These are phyloP conservation scores for Amaranthus hypochondriacus DNA, from an alignment of 148 eudicot species.

Conservation along the genomic window DNA sequence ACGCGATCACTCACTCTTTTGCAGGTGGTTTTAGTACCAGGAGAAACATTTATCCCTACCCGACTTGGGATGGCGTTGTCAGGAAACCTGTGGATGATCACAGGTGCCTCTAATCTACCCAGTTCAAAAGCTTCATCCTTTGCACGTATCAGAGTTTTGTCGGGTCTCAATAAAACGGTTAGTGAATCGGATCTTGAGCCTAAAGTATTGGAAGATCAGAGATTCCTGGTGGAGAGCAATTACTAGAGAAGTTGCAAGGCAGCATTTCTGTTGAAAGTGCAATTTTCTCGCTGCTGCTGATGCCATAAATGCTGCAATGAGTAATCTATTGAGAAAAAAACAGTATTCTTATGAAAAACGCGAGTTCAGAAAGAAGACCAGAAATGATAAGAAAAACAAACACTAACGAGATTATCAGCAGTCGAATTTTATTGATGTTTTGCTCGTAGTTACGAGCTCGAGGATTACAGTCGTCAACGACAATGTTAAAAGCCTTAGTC, in stretches of 20 bases:
- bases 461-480: neutral
- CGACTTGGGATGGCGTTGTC: slow-evolving; percentile 50
- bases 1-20: neutral
- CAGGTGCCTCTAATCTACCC: slow-evolving; percentile 75
- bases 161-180: slow-evolving; percentile 29
- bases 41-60: slow-evolving; percentile 79
- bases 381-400: slow-evolving; percentile 73
- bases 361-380: slow-evolving; percentile 72
- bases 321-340: slow-evolving; percentile 72
- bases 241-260: slow-evolving; percentile 79
- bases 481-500: no score
- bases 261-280: slow-evolving; percentile 42
- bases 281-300: slow-evolving; percentile 57
- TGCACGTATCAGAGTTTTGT: slow-evolving; percentile 62
- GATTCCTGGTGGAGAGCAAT: slow-evolving; percentile 55
- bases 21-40: slow-evolving; percentile 59
- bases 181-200: slow-evolving; percentile 30
- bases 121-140: slow-evolving; percentile 43
- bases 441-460: neutral
- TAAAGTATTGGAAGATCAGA: slow-evolving; percentile 52
- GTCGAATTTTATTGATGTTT: neutral
- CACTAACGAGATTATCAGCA: slow-evolving; percentile 4
- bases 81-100: slow-evolving; percentile 63
- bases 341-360: slow-evolving; percentile 67
- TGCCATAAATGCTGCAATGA: slow-evolving; percentile 71